Evolutionary conservation across 148 eudicot genomes (phyloP), one percentile per base, ranked within the genome.

Genomic region (Rheum nobile): DNA sequence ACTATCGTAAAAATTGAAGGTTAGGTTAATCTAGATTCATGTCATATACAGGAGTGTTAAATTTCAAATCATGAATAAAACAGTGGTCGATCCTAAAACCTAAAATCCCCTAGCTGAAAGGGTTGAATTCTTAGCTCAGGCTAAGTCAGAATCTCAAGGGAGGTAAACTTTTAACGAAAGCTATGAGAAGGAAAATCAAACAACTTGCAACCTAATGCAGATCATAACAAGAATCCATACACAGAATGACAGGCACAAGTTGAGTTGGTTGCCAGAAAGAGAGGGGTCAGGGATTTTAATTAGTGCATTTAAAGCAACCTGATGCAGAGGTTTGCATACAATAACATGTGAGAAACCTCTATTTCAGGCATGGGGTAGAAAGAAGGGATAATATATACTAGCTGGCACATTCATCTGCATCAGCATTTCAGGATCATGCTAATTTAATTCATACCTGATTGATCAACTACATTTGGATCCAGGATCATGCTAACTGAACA

Each of bases 231-330:
- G 37, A 6, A 29, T 1, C 8, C 2, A 17, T 32, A 17, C 5
- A 32, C 38, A 65, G 38, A 32, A 32, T 32, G 70, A 65, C 21
- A 65, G n/a, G 38, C n/a, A 65, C 39, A 31, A 65, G 22, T 65
- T 65, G 70, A 61, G 70, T 65, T 31, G 41, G 68, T 61, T 57
- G 7, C 39, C 38, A 65, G 68, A 13, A 31, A 61, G 34, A 1
- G 0, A 31, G 37, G 68, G n/a, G 29, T 26, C 63, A 55, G 63
- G 31, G 63, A 24, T 13, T 61, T 61, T 61, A 4, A 31, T 61
- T 61, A 55, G 63, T 59, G 41, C 70, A 65, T 65, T 65, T 32
- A 65, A 65, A 65, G 41, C 70, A 65, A 32, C 70, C 41, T 65
- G 41, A 34, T 65, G 21, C n/a, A 31, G 70, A 12, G 70, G 32